Evolutionary conservation across 805 yeast species (phyloP).

Genomic region (Maudiozyma serrabonitensis): DNA sequence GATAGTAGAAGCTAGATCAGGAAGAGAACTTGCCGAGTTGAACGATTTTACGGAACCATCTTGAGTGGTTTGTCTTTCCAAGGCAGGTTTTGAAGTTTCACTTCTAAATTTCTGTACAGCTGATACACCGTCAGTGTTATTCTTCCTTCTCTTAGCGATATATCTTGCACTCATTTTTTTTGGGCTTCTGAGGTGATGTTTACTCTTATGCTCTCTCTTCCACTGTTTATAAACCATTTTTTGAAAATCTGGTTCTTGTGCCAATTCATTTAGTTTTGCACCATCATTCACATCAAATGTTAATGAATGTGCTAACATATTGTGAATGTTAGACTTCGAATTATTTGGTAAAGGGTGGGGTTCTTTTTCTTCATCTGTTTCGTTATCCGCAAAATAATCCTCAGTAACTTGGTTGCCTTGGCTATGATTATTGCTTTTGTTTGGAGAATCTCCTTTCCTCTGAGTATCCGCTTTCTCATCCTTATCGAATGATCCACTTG

Average conservation of each 20-base stretch:
- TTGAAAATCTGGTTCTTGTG: slow-evolving; percentile 42
- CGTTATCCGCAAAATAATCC: slow-evolving; percentile 22
- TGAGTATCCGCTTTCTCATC: neutral
- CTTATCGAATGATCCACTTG: slow-evolving; percentile 12
- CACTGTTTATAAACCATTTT: slow-evolving; percentile 30
- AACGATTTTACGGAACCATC: neutral
- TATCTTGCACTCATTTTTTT: slow-evolving; percentile 2
- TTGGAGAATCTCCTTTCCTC: neutral
- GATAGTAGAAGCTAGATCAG: neutral
- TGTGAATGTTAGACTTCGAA: slow-evolving; percentile 4
- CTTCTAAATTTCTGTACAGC: slow-evolving; percentile 2
- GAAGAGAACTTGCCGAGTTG: neutral
- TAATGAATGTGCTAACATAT: slow-evolving; percentile 6
- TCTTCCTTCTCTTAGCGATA: neutral
- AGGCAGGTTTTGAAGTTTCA: neutral
- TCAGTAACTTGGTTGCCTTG: slow-evolving; percentile 4
- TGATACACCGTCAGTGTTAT: slow-evolving; percentile 19
- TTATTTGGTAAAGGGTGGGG: neutral
- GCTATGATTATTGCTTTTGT: neutral
- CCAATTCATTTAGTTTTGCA: slow-evolving; percentile 13
- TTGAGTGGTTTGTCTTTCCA: no score
- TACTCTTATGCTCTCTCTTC: slow-evolving; percentile 23
- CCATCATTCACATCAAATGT: slow-evolving; percentile 9
- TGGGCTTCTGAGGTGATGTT: slow-evolving; percentile 10
- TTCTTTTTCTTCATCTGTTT: slow-evolving; percentile 20